These are phyloP conservation scores for Colletotrichum tanaceti DNA, from an alignment of 2,329 filamentous ascomycete species.

Conservation along the genomic window DNA sequence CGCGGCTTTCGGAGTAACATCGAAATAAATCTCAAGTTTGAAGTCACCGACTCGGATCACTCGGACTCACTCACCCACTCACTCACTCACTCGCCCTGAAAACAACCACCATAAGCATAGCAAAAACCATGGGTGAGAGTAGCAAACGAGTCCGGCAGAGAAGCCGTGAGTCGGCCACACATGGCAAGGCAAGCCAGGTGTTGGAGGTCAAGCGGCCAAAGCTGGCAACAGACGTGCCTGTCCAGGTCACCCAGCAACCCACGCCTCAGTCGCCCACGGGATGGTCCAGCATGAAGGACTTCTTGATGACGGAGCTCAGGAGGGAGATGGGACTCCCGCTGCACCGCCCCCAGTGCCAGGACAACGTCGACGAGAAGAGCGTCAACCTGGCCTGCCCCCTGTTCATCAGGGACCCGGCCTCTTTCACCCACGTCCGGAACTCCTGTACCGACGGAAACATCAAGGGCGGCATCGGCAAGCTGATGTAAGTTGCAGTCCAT, in stretches of 20 bases:
- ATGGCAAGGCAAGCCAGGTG: conserved; percentile 14
- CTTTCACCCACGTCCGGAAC: conserved; percentile 36
- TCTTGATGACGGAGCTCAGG: conserved; percentile 36
- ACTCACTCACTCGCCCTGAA: no score
- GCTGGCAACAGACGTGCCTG: conserved; percentile 28
- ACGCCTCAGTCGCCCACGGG: conserved; percentile 25
- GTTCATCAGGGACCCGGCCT: conserved; percentile 34
- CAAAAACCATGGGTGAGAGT: conserved; percentile 37
- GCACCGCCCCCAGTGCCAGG: conserved; percentile 18
- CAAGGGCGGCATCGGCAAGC: conserved; percentile 38
- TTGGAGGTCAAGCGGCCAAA: conserved; percentile 34
- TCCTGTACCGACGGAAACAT: conserved; percentile 39
- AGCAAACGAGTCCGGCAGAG: conserved; percentile 37
- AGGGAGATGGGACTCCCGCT: conserved; percentile 35
- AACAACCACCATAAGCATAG: not conserved
- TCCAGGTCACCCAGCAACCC: conserved; percentile 31
- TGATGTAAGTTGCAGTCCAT: conserved; percentile 28
- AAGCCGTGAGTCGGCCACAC: conserved; percentile 33
- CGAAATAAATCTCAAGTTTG: conserved; percentile 3
- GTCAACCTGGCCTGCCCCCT: conserved; percentile 38
- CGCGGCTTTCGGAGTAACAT: conserved; percentile 23
- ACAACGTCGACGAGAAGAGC: conserved; percentile 37
- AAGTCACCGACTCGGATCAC: no score
- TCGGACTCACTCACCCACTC: no score
- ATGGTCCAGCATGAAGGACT: conserved; percentile 37